phyloP scores from a whole-genome alignment of 1,139 yeast species.

The Arxiozyma bovina region DNA sequence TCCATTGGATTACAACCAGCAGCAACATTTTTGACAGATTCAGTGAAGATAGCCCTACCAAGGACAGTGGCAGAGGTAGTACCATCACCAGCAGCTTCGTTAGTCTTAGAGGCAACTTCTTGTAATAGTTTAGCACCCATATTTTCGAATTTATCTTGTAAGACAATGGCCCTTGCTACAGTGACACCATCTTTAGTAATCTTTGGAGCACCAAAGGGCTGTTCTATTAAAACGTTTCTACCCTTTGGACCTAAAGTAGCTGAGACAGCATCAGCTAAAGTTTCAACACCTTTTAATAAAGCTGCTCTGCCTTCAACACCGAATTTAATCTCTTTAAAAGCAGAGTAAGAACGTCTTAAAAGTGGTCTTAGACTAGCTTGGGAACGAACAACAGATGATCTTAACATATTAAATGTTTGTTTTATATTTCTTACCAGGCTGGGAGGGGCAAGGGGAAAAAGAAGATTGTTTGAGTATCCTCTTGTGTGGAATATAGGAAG shows the following conservation, averaged over 20 bases:
- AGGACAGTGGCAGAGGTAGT: constrained; percentile 96
- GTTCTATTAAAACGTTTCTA: constrained; percentile 94
- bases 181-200: constrained; percentile 99
- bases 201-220: constrained; percentile 94
- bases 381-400: constrained; percentile 22
- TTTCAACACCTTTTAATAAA: constrained; percentile 87
- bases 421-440: background rate
- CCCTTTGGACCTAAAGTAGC: constrained; percentile 98
- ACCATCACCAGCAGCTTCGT: constrained; percentile 98
- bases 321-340: constrained; percentile 93
- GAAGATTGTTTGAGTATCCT: too few relatives aligned
- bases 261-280: constrained; percentile 93
- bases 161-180: constrained; percentile 80
- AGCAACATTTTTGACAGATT: constrained; percentile 95
- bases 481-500: too few relatives aligned
- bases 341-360: constrained; percentile 35
- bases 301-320: constrained; percentile 99
- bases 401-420: constrained; percentile 16
- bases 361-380: constrained; percentile 14
- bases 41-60: constrained; percentile 95
- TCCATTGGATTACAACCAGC: constrained; percentile 99
- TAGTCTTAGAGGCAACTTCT: constrained; percentile 97
- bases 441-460: too few relatives aligned
- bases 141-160: constrained; percentile 92
- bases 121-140: constrained; percentile 89